These are phyloP conservation scores for Sclerospora graminicola DNA, from an alignment of 352 stramenopile species.

Conservation along the genomic window DNA sequence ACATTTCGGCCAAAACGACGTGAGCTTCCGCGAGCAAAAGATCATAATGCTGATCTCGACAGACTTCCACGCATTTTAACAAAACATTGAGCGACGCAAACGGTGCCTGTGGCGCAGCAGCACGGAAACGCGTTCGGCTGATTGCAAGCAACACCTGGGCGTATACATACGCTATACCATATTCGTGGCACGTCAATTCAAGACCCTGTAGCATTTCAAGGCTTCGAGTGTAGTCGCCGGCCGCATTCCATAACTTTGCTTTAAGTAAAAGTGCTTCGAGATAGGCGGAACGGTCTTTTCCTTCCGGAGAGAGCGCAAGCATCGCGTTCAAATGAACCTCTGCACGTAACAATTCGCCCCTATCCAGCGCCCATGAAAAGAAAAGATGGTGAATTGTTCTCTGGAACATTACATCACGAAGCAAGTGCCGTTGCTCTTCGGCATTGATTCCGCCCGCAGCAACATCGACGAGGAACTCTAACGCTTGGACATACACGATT, in stretches of 20 bases:
- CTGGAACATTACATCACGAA: constrained; percentile 31
- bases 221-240: constrained; percentile 25
- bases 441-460: not conserved
- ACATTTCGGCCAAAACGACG: constrained; percentile 49
- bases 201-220: constrained; percentile 32
- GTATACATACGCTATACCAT: constrained; percentile 33
- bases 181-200: constrained; percentile 28
- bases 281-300: constrained; percentile 35
- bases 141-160: constrained; percentile 40
- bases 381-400: constrained; percentile 40
- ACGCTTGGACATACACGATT: constrained; percentile 21
- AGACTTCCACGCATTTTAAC: constrained; percentile 39
- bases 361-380: constrained; percentile 38
- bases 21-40: constrained; percentile 49
- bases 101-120: constrained; percentile 29
- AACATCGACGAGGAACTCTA: constrained; percentile 27
- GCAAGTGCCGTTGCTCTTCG: constrained; percentile 10
- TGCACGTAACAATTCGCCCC: constrained; percentile 29
- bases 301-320: constrained; percentile 29
- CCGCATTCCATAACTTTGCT: constrained; percentile 20
- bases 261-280: constrained; percentile 32
- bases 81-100: constrained; percentile 36
- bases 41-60: constrained; percentile 39
- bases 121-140: constrained; percentile 26
- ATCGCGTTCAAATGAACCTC: constrained; percentile 36